Evolutionary conservation across 495 filamentous ascomycete species (phyloP).

Genomic region (Penicillium turbatum): DNA sequence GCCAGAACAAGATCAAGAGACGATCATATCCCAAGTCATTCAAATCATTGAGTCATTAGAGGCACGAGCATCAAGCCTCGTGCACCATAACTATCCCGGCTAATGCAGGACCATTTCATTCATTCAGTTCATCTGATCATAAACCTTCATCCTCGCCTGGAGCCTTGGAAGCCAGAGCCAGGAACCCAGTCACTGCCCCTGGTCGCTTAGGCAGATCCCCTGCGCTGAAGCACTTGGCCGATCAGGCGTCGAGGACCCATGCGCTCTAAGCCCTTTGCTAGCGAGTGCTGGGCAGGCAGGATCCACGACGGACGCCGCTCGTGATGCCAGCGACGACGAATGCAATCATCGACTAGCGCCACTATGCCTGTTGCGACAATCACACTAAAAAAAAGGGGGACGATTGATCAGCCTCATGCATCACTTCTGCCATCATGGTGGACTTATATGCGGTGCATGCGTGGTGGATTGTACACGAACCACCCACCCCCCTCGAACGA

Average conservation of each 20-base stretch:
- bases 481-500: background rate
- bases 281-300: conserved; percentile 52
- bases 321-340: conserved; percentile 72
- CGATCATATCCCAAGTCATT: background rate
- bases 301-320: conserved; percentile 56
- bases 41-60: conserved; percentile 7
- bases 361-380: conserved; percentile 89
- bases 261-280: conserved; percentile 59
- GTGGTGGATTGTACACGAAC: conserved; percentile 6
- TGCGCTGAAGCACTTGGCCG: conserved; percentile 71
- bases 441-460: background rate
- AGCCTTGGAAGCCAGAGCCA: background rate
- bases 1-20: background rate
- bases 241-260: conserved; percentile 69
- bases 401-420: conserved; percentile 24
- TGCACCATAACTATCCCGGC: background rate
- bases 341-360: conserved; percentile 87
- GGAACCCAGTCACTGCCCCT: background rate
- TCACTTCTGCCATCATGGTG: background rate
- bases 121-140: background rate
- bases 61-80: background rate
- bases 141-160: background rate
- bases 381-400: conserved; percentile 62
- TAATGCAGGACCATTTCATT: conserved; percentile 7
- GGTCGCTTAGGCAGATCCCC: conserved; percentile 32